phyloP scores from a whole-genome alignment of 2,329 filamentous ascomycete genomes.

The Cladophialophora carrionii region DNA sequence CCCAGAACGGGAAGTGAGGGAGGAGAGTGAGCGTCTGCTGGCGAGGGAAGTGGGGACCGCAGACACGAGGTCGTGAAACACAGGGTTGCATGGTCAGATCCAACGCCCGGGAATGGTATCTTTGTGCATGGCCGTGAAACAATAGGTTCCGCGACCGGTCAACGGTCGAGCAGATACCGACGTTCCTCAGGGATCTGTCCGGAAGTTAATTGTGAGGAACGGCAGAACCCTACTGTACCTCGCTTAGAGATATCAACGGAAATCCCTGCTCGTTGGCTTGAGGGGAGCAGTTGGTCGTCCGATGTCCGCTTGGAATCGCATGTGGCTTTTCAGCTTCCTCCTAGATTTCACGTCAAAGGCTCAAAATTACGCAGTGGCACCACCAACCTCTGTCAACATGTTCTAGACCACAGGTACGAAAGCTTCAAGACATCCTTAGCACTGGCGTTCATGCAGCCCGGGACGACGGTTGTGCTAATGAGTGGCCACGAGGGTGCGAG shows the following conservation, averaged over 20 bases:
- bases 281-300: background rate
- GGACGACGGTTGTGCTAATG: background rate
- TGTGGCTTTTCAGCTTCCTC: background rate
- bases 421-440: background rate
- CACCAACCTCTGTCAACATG: background rate
- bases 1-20: too few relatives aligned
- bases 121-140: background rate
- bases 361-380: background rate
- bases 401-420: background rate
- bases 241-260: background rate
- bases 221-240: background rate
- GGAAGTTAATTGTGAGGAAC: background rate
- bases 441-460: background rate
- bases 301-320: background rate
- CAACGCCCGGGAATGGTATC: background rate
- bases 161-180: background rate
- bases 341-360: background rate
- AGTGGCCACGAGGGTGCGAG: background rate
- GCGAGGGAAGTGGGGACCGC: background rate
- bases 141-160: background rate
- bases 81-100: slow-evolving; percentile 14
- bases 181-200: background rate
- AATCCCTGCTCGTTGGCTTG: background rate
- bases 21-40: too few relatives aligned
- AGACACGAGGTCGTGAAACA: slow-evolving; percentile 13